These are phyloP conservation scores for Penicillium egyptiacum DNA, from an alignment of 495 filamentous ascomycete genomes.

Conservation along the genomic window DNA sequence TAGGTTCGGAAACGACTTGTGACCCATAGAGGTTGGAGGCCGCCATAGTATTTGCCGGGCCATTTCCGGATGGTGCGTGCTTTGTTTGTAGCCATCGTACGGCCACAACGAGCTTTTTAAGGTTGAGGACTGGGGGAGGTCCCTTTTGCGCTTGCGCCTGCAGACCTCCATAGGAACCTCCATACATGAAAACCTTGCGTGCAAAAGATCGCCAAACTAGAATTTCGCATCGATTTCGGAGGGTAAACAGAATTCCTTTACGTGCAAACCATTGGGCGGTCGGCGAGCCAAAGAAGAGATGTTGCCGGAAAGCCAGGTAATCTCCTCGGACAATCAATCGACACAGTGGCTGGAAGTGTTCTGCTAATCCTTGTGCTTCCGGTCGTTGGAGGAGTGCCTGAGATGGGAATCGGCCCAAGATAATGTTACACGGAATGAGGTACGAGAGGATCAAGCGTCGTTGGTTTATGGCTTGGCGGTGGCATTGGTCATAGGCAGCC, in stretches of 20 bases:
- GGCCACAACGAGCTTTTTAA: constrained; percentile 41
- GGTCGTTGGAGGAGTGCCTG: constrained; percentile 61
- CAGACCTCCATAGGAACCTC: constrained; percentile 52
- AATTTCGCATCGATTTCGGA: constrained; percentile 71
- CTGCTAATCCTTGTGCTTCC: constrained; percentile 67
- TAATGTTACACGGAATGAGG: constrained; percentile 77
- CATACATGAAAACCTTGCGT: constrained; percentile 70
- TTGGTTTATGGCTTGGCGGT: constrained; percentile 63
- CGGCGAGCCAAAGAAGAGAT: constrained; percentile 54
- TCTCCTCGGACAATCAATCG: constrained; percentile 74
- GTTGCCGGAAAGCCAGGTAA: constrained; percentile 70
- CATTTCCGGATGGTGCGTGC: constrained; percentile 20
- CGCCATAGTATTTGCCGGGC: constrained; percentile 13
- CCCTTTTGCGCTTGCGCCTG: constrained; percentile 39
- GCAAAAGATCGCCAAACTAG: constrained; percentile 83
- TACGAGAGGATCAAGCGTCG: constrained; percentile 79
- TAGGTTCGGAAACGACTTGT: constrained; percentile 32
- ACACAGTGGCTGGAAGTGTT: constrained; percentile 73
- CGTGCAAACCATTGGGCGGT: constrained; percentile 68
- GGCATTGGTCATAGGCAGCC: constrained; percentile 77
- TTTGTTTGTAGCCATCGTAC: constrained; percentile 42
- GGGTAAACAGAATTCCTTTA: constrained; percentile 70
- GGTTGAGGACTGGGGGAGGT: constrained; percentile 46
- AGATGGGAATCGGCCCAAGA: constrained; percentile 83
- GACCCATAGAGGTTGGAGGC: constrained; percentile 28